Evolutionary conservation across 768 basidiomycete species (phyloP).

Genomic region (Tubosaeta sp.): DNA sequence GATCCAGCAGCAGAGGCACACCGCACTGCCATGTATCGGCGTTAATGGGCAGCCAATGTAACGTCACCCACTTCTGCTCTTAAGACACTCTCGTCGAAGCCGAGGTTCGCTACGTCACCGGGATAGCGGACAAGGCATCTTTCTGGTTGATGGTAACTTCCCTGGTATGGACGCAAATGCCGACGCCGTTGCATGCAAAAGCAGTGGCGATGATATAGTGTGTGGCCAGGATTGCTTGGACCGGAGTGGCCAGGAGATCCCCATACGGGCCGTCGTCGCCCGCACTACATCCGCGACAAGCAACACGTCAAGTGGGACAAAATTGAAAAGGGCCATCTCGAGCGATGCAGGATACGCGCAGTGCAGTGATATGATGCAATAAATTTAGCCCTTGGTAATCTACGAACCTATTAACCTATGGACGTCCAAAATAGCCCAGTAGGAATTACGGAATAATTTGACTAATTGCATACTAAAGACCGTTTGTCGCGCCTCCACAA

Average conservation of each 20-base stretch:
- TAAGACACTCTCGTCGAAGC: constrained; percentile 89
- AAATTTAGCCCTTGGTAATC: constrained; percentile 13
- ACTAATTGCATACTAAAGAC: constrained; percentile 18
- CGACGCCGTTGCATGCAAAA: constrained; percentile 39
- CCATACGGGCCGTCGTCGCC: constrained; percentile 48
- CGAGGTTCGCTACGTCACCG: constrained; percentile 46
- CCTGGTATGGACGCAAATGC: constrained; percentile 30
- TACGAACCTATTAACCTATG: not conserved
- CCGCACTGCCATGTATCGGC: constrained; percentile 59
- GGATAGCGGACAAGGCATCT: constrained; percentile 42
- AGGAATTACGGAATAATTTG: not conserved
- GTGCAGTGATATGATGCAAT: constrained; percentile 19
- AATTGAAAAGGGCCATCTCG: not conserved
- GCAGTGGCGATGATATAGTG: constrained; percentile 35
- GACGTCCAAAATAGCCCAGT: not conserved
- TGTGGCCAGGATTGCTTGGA: constrained; percentile 33
- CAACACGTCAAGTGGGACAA: constrained; percentile 16
- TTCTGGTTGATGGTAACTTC: constrained; percentile 43
- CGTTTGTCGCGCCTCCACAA: constrained; percentile 23
- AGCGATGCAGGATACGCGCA: constrained; percentile 6
- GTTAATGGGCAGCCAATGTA: constrained; percentile 13
- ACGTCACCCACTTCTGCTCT: constrained; percentile 74
- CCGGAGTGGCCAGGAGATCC: constrained; percentile 50
- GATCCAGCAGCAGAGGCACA: constrained; percentile 87
- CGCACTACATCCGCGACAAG: constrained; percentile 34